A percentile compares a stretch with the other conserved stretches of the same genome.
Evolutionary conservation across 768 basidiomycete species (phyloP).

Genomic region (Paxillus ammoniavirescens): DNA sequence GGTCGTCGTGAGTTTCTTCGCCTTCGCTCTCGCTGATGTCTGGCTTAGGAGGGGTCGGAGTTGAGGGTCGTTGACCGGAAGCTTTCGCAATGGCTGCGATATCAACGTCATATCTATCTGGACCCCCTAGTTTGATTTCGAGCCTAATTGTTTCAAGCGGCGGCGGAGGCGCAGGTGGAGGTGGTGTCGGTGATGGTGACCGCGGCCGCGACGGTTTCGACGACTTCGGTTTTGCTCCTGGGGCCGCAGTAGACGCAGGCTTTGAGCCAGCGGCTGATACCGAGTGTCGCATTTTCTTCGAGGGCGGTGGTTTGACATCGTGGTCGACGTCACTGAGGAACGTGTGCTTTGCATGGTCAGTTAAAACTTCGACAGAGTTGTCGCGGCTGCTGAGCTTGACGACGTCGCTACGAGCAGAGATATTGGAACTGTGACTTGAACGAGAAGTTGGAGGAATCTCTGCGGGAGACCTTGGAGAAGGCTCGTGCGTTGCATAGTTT

Average conservation of each 20-base stretch:
- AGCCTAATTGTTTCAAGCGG: conserved; percentile 64
- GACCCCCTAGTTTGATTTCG: conserved; percentile 68
- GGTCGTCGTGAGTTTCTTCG: conserved; percentile 40
- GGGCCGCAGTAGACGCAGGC: conserved; percentile 28
- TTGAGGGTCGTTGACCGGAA: conserved; percentile 62
- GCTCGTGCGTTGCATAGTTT: background rate
- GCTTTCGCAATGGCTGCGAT: conserved; percentile 55
- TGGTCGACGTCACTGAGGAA: conserved; percentile 14
- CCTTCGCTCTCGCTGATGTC: conserved; percentile 59
- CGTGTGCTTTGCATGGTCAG: conserved; percentile 12
- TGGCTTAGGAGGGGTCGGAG: conserved; percentile 47
- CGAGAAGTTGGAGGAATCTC: conserved; percentile 10
- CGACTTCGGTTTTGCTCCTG: conserved; percentile 52
- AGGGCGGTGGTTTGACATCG: conserved; percentile 28
- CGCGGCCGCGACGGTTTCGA: conserved; percentile 42
- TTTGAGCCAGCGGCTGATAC: conserved; percentile 24
- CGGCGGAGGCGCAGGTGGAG: conserved; percentile 45
- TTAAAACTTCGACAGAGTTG: conserved; percentile 22
- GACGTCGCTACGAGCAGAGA: conserved; percentile 20
- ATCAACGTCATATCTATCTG: conserved; percentile 73
- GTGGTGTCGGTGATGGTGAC: conserved; percentile 59
- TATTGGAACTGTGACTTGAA: conserved; percentile 17
- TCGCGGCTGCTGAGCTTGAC: conserved; percentile 31
- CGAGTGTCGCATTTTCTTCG: conserved; percentile 29
- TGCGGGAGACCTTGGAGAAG: background rate